Evolutionary conservation across 1,284 basidiomycete genomes (phyloP).

Genomic region (Ustilago cynodontis): DNA sequence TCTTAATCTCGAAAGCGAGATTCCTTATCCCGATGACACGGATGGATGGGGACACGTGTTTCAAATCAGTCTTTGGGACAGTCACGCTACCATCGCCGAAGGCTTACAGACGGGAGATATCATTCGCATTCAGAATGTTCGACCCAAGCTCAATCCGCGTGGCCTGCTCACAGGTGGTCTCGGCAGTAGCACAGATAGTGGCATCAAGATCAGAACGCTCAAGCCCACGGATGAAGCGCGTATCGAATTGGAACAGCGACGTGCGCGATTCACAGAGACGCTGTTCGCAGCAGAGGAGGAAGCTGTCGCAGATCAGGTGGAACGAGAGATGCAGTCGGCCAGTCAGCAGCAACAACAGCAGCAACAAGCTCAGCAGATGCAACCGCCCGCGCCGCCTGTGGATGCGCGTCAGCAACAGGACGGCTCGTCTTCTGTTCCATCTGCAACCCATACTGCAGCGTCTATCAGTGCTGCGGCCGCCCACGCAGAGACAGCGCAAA

Average conservation of each 20-base stretch:
- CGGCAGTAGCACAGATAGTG: constrained; percentile 47
- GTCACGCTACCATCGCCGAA: constrained; percentile 51
- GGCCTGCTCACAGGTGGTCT: constrained; percentile 56
- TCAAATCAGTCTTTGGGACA: constrained; percentile 60
- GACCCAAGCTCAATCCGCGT: constrained; percentile 45
- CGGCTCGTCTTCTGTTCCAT: neutral
- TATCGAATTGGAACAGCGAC: constrained; percentile 30
- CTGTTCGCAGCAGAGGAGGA: constrained; percentile 28
- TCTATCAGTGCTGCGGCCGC: neutral
- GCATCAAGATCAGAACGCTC: constrained; percentile 52
- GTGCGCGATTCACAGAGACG: constrained; percentile 28
- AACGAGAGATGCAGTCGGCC: constrained; percentile 22
- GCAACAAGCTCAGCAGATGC: constrained; percentile 6
- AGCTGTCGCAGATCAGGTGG: constrained; percentile 30
- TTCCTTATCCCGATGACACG: constrained; percentile 41
- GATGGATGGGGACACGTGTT: constrained; percentile 57
- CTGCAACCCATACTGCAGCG: neutral
- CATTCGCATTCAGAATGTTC: constrained; percentile 58
- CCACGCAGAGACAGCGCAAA: neutral
- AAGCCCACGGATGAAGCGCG: constrained; percentile 39
- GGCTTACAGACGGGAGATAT: constrained; percentile 54
- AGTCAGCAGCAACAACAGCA: constrained; percentile 13
- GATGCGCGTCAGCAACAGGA: neutral
- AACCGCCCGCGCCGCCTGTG: neutral
- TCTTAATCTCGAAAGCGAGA: constrained; percentile 17